These are phyloP conservation scores for Solanum sitiens DNA, from an alignment of 257 asterid genomes.

Conservation along the genomic window DNA sequence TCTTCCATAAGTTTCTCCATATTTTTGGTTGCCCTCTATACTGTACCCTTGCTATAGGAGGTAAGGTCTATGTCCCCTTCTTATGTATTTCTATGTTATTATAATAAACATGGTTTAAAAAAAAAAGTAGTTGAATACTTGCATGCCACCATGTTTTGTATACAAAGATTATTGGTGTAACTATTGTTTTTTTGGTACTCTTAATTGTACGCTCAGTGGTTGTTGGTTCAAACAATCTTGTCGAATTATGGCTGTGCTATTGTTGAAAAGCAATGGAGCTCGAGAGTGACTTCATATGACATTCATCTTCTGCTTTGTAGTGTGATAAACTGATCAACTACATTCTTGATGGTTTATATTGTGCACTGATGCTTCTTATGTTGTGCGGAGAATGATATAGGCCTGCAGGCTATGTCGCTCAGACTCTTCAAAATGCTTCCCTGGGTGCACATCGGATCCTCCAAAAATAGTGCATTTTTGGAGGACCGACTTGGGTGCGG, in stretches of 20 bases:
- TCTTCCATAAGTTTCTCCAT: background rate
- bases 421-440: background rate
- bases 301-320: background rate
- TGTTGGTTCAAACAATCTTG: background rate
- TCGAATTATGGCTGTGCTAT: background rate
- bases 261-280: background rate
- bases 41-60: background rate
- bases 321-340: background rate
- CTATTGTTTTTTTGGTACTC: conserved; percentile 6
- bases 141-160: background rate
- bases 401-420: background rate
- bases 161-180: background rate
- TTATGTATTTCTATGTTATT: background rate
- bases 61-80: background rate
- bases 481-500: background rate
- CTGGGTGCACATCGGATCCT: background rate
- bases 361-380: background rate
- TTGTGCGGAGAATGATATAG: background rate
- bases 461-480: background rate
- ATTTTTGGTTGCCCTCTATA: background rate
- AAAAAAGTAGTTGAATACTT: background rate
- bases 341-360: background rate
- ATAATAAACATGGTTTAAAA: background rate
- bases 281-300: background rate
- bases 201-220: background rate